Evolutionary conservation across 2,329 filamentous ascomycete genomes (phyloP).

Genomic region (Ceratocystis diversiconidia): DNA sequence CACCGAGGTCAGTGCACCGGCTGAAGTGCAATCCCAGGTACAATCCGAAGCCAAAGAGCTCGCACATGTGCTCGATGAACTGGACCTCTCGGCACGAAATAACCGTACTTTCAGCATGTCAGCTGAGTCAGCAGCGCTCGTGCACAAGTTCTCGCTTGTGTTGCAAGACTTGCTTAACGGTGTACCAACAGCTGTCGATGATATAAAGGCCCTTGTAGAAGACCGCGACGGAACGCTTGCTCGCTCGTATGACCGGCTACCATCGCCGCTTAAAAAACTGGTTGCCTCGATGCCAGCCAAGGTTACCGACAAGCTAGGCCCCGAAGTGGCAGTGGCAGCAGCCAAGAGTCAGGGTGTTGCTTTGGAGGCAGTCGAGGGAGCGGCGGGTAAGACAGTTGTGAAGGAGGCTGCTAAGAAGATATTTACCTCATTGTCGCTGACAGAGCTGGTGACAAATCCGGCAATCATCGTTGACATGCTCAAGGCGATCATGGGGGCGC

Average conservation of each 20-base stretch:
- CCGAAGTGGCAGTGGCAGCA: conserved; percentile 68
- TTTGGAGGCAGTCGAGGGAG: conserved; percentile 31
- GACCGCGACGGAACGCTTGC: conserved; percentile 47
- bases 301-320: conserved; percentile 59
- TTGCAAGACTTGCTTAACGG: conserved; percentile 88
- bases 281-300: conserved; percentile 75
- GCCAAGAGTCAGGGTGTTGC: conserved; percentile 56
- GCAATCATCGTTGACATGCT: conserved; percentile 75
- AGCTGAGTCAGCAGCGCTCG: conserved; percentile 67
- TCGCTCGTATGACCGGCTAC: conserved; percentile 51
- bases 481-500: conserved; percentile 75
- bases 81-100: conserved; percentile 72
- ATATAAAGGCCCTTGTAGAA: conserved; percentile 54
- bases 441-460: conserved; percentile 70
- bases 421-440: conserved; percentile 55
- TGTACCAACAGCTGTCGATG: conserved; percentile 82
- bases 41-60: conserved; percentile 56
- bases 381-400: conserved; percentile 36
- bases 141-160: conserved; percentile 73
- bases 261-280: conserved; percentile 67
- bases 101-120: conserved; percentile 75
- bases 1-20: conserved; percentile 25
- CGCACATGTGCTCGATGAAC: conserved; percentile 60
- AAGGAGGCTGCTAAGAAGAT: conserved; percentile 51
- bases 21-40: conserved; percentile 28